Evolutionary conservation across 2,329 filamentous ascomycete species (phyloP).

Genomic region (Aspergillus hiratsukae): DNA sequence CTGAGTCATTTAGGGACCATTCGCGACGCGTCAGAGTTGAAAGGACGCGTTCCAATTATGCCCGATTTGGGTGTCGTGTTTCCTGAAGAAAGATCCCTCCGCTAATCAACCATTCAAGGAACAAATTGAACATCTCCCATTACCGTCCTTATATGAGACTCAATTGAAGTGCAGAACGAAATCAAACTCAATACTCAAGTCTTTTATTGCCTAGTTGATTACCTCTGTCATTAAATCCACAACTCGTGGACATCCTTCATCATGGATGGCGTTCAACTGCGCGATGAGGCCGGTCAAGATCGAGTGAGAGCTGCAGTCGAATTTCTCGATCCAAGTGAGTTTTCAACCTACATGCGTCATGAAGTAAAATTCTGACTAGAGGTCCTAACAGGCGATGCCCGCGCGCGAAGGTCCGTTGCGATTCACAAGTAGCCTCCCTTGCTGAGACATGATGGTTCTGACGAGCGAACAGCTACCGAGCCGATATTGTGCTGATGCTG

Average conservation of each 20-base stretch:
- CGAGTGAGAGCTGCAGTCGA: conserved; percentile 84
- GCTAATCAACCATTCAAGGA: conserved; percentile 14
- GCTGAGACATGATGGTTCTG: conserved; percentile 6
- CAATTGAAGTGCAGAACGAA: neutral
- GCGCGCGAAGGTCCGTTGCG: conserved; percentile 48
- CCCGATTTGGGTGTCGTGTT: conserved; percentile 28
- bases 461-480: conserved; percentile 67
- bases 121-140: neutral
- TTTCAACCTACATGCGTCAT: neutral
- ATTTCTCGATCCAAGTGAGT: conserved; percentile 87
- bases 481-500: conserved; percentile 77
- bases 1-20: conserved; percentile 17
- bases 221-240: conserved; percentile 7
- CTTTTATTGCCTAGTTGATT: neutral
- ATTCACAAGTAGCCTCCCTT: neutral
- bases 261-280: conserved; percentile 72
- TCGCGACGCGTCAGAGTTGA: conserved; percentile 7
- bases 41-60: conserved; percentile 31
- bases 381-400: conserved; percentile 48
- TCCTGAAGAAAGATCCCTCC: conserved; percentile 18
- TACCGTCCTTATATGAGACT: neutral
- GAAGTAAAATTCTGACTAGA: conserved; percentile 11
- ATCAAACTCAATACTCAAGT: neutral
- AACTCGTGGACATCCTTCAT: conserved; percentile 15
- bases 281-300: conserved; percentile 79